phyloP scores from a whole-genome alignment of 2,329 filamentous ascomycete genomes.

The Aspergillus sp. region DNA sequence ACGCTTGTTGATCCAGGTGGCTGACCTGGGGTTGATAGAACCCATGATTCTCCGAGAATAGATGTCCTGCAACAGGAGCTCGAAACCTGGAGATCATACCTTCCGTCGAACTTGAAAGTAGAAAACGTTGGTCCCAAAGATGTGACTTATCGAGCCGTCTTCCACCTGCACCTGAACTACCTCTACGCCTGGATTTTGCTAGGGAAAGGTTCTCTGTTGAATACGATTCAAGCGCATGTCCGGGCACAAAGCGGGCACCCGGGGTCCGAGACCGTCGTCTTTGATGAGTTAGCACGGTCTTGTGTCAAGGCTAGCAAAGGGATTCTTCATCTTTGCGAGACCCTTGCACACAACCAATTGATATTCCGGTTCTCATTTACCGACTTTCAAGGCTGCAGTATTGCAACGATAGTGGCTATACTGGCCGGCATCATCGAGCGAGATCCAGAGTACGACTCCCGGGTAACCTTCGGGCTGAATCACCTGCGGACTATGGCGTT shows the following conservation, averaged over 20 bases:
- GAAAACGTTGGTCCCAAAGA: slow-evolving; percentile 33
- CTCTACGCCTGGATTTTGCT: slow-evolving; percentile 45
- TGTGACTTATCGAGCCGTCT: slow-evolving; percentile 37
- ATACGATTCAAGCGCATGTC: neutral
- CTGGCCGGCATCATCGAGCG: slow-evolving; percentile 41
- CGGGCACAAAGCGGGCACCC: neutral
- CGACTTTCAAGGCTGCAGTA: slow-evolving; percentile 47
- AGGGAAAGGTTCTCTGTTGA: slow-evolving; percentile 40
- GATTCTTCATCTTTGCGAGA: slow-evolving; percentile 6
- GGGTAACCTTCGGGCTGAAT: slow-evolving; percentile 37
- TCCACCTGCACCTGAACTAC: slow-evolving; percentile 45
- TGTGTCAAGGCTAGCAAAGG: slow-evolving; percentile 31
- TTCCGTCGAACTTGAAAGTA: slow-evolving; percentile 27
- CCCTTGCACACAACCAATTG: slow-evolving; percentile 29
- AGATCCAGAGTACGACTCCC: slow-evolving; percentile 35
- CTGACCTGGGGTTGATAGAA: neutral
- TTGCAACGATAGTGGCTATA: slow-evolving; percentile 39
- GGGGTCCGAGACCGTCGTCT: neutral
- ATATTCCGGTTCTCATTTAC: slow-evolving; percentile 46
- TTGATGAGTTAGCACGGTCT: slow-evolving; percentile 24
- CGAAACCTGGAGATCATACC: slow-evolving; percentile 1
- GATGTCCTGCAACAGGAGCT: neutral
- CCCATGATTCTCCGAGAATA: neutral
- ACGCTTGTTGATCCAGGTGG: neutral
- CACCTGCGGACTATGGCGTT: slow-evolving; percentile 41